phyloP scores from a whole-genome alignment of 345 rosid species.

The Eucalyptus sp. region DNA sequence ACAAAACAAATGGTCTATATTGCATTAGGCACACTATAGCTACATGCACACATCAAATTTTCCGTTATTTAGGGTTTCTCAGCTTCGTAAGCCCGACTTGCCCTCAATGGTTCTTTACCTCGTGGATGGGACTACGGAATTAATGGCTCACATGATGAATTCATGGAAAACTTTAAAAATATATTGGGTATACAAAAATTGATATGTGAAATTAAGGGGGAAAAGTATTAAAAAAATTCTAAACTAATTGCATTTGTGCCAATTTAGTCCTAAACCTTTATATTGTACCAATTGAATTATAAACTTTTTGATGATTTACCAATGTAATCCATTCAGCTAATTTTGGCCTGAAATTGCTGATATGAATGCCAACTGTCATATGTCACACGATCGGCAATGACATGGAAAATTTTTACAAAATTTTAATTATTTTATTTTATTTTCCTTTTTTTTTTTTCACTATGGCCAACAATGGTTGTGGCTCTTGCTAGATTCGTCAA shows the following conservation, averaged over 20 bases:
- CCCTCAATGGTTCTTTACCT: background rate
- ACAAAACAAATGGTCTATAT: background rate
- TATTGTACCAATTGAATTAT: background rate
- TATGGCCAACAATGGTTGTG: background rate
- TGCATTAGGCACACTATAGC: background rate
- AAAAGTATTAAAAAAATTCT: no score
- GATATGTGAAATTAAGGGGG: background rate
- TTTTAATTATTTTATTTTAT: no score
- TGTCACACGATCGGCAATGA: background rate
- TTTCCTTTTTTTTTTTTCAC: fast-evolving
- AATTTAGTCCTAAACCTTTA: no score
- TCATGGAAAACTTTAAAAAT: background rate
- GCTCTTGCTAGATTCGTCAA: background rate
- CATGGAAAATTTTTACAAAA: no score
- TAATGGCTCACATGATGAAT: background rate
- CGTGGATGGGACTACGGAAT: background rate
- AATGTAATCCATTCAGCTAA: no score
- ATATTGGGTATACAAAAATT: background rate
- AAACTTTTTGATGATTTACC: no score
- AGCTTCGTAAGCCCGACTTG: background rate
- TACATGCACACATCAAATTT: background rate
- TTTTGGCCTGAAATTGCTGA: fast-evolving
- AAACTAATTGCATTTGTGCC: no score
- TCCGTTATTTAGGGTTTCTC: background rate
- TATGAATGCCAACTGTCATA: no score